These are phyloP conservation scores for Nicotiana paniculata DNA, from an alignment of 257 asterid genomes.

Conservation along the genomic window DNA sequence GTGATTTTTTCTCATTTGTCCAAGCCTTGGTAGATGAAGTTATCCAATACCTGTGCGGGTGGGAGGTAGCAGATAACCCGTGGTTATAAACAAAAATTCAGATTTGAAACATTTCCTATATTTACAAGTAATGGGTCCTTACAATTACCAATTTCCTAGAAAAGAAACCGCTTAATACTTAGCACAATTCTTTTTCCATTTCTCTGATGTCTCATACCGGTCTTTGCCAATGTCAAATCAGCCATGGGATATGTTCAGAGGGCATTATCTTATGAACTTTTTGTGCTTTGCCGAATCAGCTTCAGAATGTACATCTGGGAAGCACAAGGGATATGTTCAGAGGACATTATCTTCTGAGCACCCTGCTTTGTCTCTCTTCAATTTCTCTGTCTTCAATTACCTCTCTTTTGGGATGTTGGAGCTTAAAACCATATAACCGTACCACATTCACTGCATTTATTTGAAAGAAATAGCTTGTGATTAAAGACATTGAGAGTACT, in stretches of 20 bases:
- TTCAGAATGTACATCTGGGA: neutral
- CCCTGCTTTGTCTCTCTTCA: neutral
- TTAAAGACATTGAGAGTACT: neutral
- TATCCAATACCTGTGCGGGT: no score
- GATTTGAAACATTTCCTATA: neutral
- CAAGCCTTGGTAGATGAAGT: no score
- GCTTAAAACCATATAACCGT: neutral
- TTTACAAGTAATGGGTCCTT: neutral
- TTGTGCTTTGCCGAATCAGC: neutral
- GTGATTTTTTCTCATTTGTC: no score
- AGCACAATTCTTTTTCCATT: neutral
- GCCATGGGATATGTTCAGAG: neutral
- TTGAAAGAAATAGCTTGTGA: neutral
- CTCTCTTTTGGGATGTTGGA: neutral
- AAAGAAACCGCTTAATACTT: neutral
- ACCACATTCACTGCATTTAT: neutral
- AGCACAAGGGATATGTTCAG: neutral
- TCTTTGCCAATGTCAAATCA: neutral
- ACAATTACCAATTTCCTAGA: neutral
- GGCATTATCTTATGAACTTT: neutral
- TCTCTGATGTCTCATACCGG: neutral
- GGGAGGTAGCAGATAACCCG: no score
- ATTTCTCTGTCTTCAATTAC: neutral
- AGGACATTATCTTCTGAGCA: neutral
- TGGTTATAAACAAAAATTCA: no score